Evolutionary conservation across 2,329 filamentous ascomycete species (phyloP), one percentile per base, ranked within the genome.

Genomic region (Lachnellula suecica): DNA sequence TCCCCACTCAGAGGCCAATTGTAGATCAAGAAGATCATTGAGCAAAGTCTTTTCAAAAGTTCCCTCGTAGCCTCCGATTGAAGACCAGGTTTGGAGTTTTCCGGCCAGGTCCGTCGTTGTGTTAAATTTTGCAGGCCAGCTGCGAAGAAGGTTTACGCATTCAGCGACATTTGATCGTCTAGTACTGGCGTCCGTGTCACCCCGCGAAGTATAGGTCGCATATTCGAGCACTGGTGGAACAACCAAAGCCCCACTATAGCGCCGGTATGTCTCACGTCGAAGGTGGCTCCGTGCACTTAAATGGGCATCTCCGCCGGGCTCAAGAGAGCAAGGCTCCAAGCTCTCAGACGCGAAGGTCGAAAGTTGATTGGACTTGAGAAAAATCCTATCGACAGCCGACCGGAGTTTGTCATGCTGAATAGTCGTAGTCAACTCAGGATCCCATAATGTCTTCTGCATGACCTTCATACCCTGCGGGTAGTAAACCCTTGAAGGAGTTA

Each of bases 371-470:
- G 59, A 63, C 37, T 59, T 59, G 2, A 37, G 23, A 0, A 44
- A 46, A 13, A 66, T 60, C 3, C 29, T 31, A 23, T 56, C 25
- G 2, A 64, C 49, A 11, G 61, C 20, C 15, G 40, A 24, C 8
- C 40, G 15, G 22, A 50, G 61, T 2, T 50, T 59, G 42, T 74
- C 71, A 51, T 76, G 67, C 51, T 79, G 75, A 3, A 74, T 71
- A 0, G 68, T 57, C 5, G 60, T 59, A 1, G 72, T 67, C 1
- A 81, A 57, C 0, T 64, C 6, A 0, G 53, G 2, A 44, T 76
- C 59, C 78, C 78, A 81, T 0, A 13, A 15, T 0, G 76, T 66
- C 2, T 49, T 58, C 55, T 82, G 77, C 70, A 79, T 75, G 0
- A 63, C 59, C 35, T 62, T 69, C 11, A 67, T 43, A 4, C 74